Evolutionary conservation across 176 grass and related monocot species (phyloP).

Genomic region (Cenchrus americanus): DNA sequence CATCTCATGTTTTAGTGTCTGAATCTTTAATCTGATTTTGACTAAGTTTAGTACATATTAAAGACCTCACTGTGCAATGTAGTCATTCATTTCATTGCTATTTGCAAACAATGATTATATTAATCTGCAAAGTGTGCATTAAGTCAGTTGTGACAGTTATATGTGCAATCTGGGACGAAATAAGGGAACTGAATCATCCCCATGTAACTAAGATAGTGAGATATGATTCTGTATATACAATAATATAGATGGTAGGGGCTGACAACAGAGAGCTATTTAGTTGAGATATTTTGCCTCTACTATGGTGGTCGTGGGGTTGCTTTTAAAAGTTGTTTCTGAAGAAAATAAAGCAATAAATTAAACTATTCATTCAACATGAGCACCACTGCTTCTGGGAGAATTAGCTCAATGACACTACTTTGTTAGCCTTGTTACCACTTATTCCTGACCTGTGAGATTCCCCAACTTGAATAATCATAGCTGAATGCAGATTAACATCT

Average conservation of each 20-base stretch:
- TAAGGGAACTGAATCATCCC: background rate
- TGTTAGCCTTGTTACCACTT: background rate
- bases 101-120: background rate
- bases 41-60: background rate
- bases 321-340: background rate
- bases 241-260: background rate
- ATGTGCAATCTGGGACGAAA: background rate
- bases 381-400: background rate
- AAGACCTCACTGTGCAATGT: background rate
- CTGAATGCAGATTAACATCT: slow-evolving; percentile 5
- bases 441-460: background rate
- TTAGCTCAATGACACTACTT: background rate
- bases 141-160: background rate
- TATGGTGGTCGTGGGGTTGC: background rate
- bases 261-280: background rate
- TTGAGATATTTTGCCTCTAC: background rate
- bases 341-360: background rate
- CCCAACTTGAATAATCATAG: slow-evolving; percentile 2
- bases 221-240: slow-evolving; percentile 2
- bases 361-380: background rate
- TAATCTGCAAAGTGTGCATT: background rate
- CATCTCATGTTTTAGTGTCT: background rate
- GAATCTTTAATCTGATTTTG: background rate
- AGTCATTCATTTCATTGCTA: background rate
- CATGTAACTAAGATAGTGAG: background rate